phyloP scores from a whole-genome alignment of 192 early-diverging fungal species.

The Funneliformis geosporum region DNA sequence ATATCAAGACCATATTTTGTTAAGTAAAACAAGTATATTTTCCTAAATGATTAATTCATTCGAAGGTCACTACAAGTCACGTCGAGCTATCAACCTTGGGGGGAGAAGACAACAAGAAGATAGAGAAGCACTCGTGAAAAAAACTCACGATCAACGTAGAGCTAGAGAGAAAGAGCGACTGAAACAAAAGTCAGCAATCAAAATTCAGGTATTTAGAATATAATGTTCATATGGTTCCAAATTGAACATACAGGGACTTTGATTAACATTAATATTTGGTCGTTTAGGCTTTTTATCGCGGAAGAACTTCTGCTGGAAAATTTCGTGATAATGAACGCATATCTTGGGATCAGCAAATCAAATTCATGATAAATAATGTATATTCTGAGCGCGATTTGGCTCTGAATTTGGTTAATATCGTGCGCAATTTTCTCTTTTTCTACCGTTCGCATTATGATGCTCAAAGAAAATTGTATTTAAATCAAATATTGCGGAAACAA shows the following conservation, averaged over 20 bases:
- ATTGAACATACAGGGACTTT: neutral
- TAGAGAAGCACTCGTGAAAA: constrained; percentile 63
- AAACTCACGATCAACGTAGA: constrained; percentile 72
- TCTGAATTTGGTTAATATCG: constrained; percentile 1
- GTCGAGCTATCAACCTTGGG: constrained; percentile 81
- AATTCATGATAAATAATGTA: neutral
- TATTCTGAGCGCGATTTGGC: constrained; percentile 1
- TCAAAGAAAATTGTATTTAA: constrained; percentile 34
- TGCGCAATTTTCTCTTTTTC: constrained; percentile 46
- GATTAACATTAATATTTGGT: neutral
- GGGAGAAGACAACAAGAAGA: constrained; percentile 68
- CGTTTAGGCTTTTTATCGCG: constrained; percentile 59
- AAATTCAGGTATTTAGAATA: constrained; percentile 61
- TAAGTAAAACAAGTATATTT: neutral
- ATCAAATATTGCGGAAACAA: constrained; percentile 31
- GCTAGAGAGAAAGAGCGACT: constrained; percentile 71
- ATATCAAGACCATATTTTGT: neutral
- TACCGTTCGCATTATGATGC: constrained; percentile 39
- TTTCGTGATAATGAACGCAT: constrained; percentile 37
- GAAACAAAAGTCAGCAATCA: constrained; percentile 51
- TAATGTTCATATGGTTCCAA: neutral
- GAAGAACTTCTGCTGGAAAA: constrained; percentile 41
- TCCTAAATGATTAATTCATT: constrained; percentile 47
- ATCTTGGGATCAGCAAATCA: constrained; percentile 42
- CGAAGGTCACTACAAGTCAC: constrained; percentile 78